Base-by-base conservation (phyloP, 2,329 filamentous ascomycete genomes). In the Tolypocladium capitatum region DNA sequence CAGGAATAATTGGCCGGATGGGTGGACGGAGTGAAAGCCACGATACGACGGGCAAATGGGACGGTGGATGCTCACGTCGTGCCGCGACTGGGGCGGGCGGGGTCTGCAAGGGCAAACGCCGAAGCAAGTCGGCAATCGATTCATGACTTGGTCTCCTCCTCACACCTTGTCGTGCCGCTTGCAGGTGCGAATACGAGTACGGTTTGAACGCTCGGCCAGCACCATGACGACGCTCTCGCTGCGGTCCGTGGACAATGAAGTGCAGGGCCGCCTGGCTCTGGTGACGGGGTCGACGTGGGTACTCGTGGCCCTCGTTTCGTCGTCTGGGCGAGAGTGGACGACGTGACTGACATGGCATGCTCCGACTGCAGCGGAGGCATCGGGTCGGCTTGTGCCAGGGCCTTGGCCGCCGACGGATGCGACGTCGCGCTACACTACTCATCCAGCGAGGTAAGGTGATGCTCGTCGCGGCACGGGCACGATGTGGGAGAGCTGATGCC, bases 391-490 rank as follows among this genome's bases (percentile, higher is more conserved):
- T 59, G 56, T 45, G 63, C 61, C 13, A 58, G 52, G 46, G 56
- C 55, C 4, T 51, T 66, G 44, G 63, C 63, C 18, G 58, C 60
- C 5, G 58, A 66, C 35, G 63, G 63, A 1, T 66, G 63, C 32
- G 62, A 66, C 51, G 53, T 66, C 21, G 60, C 54, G 21, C 48
- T 66, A 24, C 63, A 66, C 48, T 66, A 60, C 47, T 58, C 60
- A 0, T 61, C 62, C 2, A 66, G 58, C 48, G 53, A 57, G 52
- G 63, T 63, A 50, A 24, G 4, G 10, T 18, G 4, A 27, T 11
- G 16, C 14, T 18, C 9, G 5, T 28, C 16, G 24, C n/a, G 13
- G 24, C 21, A 13, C 36, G 1, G 16, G 7, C 38, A 11, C 4
- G 24, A n/a, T 2, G 35, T 7, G 2, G 13, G 21, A n/a, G 38